Percentiles rank a stretch among this genome's conserved stretches.
Evolutionary conservation across 139 green algal species (phyloP).

Genomic region (Tetradesmus lagerheimii): DNA sequence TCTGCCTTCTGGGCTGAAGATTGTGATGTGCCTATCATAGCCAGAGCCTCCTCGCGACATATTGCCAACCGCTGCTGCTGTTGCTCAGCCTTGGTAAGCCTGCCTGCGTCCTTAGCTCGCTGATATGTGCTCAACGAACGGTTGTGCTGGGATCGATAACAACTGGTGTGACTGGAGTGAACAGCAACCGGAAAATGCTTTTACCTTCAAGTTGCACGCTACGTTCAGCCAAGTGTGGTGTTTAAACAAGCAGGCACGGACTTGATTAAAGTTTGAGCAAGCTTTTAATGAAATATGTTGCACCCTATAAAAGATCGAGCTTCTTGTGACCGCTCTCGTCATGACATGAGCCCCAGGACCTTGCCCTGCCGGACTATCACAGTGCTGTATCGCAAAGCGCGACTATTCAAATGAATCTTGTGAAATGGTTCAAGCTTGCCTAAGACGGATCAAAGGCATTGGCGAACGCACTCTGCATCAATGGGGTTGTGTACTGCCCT

Average conservation of each 20-base stretch:
- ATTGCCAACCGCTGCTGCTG: neutral
- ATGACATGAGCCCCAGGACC: neutral
- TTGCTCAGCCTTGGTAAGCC: neutral
- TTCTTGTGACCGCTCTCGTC: neutral
- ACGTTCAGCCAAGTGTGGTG: neutral
- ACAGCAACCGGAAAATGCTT: neutral
- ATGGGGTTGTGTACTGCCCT: neutral
- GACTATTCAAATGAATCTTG: no score
- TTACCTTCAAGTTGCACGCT: neutral
- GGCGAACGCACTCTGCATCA: neutral
- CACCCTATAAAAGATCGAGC: neutral
- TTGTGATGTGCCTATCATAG: conserved; percentile 48
- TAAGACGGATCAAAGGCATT: no score
- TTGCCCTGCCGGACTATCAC: no score
- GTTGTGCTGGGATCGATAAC: neutral
- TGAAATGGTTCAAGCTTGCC: no score
- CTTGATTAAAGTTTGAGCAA: no score
- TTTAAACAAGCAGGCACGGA: neutral
- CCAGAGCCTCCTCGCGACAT: conserved; percentile 32
- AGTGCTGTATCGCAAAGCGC: no score
- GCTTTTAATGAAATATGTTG: no score
- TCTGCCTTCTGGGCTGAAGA: conserved; percentile 39
- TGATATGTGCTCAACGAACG: neutral
- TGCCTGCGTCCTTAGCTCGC: neutral
- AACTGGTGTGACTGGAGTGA: neutral